Base-by-base conservation (phyloP, 768 basidiomycete species). In the Cystofilobasidium bisporidii region DNA sequence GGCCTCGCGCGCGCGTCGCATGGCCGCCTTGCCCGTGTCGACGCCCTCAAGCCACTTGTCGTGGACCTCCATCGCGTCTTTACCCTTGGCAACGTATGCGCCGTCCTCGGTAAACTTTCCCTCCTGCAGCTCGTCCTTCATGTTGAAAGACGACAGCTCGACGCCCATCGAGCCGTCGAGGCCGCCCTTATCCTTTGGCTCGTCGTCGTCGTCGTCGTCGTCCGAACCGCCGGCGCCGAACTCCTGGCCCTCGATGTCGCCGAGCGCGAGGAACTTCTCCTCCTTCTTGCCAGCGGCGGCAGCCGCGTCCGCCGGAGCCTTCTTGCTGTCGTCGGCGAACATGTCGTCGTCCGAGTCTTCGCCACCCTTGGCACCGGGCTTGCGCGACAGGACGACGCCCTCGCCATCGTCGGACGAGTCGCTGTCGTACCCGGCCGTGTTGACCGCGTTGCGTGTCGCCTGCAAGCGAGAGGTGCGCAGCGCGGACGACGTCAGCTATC, bases 81-180 rank as follows among this genome's bases (percentile, higher is more conserved):
- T 86, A 15, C 86, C 82, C 71, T 87, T 86, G 59, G 88, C 85
- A 75, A 91, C 91, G 73, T 79, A 80, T 12, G 77, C 75, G 57
- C 96, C 96, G 74, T 98, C 94, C 69, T 88, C 88, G 6, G 89
- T 86, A 80, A 99, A 97, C 75, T 91, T 90, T 45, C 96, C 96
- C 78, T 98, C 94, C 74, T 91, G 87, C 87, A 98, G 93, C 81
- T 99, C 96, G 73, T 90, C 87, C 71, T 92, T 87, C 94, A 99
- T 98, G 77, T 99, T 94, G 84, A 99, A 99, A 32, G 90, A 88
- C 4, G 89, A 92, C 14, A 99, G 72, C 74, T 93, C 88, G 78
- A 80, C 94, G 2, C 94, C 96, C 94, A 99, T 97, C 17, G 87
- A 87, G 11, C 48, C 48, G 48, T 50, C 26, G 14, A 50, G n/a